Evolutionary conservation across 208 protist genomes (phyloP).

Genomic region (Leishmania arabica): DNA sequence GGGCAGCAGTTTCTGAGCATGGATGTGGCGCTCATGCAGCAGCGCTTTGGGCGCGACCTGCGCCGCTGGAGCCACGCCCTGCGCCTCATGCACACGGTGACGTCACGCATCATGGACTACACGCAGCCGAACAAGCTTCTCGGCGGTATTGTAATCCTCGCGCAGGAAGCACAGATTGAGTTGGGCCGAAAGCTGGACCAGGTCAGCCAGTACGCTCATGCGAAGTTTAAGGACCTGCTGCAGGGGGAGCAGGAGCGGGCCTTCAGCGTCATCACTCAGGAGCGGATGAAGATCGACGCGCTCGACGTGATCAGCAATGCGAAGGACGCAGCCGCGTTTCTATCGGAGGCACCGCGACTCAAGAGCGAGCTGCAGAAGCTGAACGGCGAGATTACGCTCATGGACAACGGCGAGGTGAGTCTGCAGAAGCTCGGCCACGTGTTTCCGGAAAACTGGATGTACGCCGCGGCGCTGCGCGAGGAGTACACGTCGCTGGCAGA

Average conservation of each 20-base stretch:
- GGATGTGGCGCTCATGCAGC: slow-evolving; percentile 82
- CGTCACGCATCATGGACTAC: slow-evolving; percentile 79
- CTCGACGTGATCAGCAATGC: slow-evolving; percentile 91
- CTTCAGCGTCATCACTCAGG: slow-evolving; percentile 55
- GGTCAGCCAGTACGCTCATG: slow-evolving; percentile 73
- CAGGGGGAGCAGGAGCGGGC: slow-evolving; percentile 61
- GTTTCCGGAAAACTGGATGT: slow-evolving; percentile 94
- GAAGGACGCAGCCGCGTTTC: slow-evolving; percentile 68
- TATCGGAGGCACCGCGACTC: slow-evolving; percentile 77
- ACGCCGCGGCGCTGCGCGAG: slow-evolving; percentile 84
- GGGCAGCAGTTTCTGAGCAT: slow-evolving; percentile 86
- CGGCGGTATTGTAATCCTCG: slow-evolving; percentile 83
- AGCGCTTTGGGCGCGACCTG: slow-evolving; percentile 78
- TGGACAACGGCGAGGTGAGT: slow-evolving; percentile 83
- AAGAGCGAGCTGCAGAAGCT: slow-evolving; percentile 62
- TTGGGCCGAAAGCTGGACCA: slow-evolving; percentile 84
- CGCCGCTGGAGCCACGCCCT: slow-evolving; percentile 71
- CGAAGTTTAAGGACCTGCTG: slow-evolving; percentile 86
- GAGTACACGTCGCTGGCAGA: slow-evolving; percentile 95
- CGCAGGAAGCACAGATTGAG: slow-evolving; percentile 85
- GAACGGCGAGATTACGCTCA: slow-evolving; percentile 60
- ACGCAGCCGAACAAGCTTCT: slow-evolving; percentile 87
- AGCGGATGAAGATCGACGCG: slow-evolving; percentile 71
- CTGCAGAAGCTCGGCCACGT: slow-evolving; percentile 88
- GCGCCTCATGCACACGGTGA: slow-evolving; percentile 67